These are phyloP conservation scores for Acrodontium crateriforme DNA, from an alignment of 2,329 filamentous ascomycete genomes.

Conservation along the genomic window DNA sequence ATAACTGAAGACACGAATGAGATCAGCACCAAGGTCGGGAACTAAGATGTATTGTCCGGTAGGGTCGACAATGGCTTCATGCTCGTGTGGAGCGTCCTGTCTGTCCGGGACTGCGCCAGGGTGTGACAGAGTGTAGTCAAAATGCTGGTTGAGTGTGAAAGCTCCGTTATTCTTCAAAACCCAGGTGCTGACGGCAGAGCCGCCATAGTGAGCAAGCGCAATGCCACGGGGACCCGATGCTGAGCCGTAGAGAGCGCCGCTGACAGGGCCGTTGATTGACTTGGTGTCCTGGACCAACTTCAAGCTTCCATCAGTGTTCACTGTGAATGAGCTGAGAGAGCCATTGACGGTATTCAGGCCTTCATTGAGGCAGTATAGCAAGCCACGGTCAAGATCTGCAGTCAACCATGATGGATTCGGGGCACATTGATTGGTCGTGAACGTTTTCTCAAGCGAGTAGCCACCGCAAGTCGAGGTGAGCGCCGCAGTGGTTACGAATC, in stretches of 20 bases:
- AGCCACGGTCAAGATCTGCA: slow-evolving; percentile 35
- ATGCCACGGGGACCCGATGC: slow-evolving; percentile 21
- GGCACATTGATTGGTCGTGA: slow-evolving; percentile 36
- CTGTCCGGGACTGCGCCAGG: slow-evolving; percentile 18
- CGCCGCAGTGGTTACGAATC: slow-evolving; percentile 29
- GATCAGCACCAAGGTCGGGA: slow-evolving; percentile 25
- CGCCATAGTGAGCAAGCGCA: slow-evolving; percentile 30
- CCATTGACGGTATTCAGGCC: slow-evolving; percentile 35
- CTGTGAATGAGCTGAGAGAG: slow-evolving; percentile 30
- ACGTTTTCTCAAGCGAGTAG: slow-evolving; percentile 31
- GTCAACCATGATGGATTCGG: slow-evolving; percentile 48
- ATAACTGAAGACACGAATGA: slow-evolving; percentile 22
- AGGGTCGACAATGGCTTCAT: slow-evolving; percentile 24
- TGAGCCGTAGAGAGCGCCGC: slow-evolving; percentile 27
- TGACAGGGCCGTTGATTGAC: slow-evolving; percentile 28
- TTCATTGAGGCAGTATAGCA: slow-evolving; percentile 50
- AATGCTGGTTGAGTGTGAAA: slow-evolving; percentile 25
- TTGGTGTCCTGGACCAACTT: slow-evolving; percentile 20
- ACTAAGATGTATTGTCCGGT: slow-evolving; percentile 25
- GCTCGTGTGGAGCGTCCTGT: slow-evolving; percentile 23
- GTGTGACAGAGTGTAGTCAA: slow-evolving; percentile 16
- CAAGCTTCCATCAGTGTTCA: slow-evolving; percentile 26
- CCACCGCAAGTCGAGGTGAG: slow-evolving; percentile 15
- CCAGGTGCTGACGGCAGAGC: slow-evolving; percentile 25
- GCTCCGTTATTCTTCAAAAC: slow-evolving; percentile 37